Base-by-base conservation (phyloP, 2,329 filamentous ascomycete genomes). In the Canariomyces notabilis region DNA sequence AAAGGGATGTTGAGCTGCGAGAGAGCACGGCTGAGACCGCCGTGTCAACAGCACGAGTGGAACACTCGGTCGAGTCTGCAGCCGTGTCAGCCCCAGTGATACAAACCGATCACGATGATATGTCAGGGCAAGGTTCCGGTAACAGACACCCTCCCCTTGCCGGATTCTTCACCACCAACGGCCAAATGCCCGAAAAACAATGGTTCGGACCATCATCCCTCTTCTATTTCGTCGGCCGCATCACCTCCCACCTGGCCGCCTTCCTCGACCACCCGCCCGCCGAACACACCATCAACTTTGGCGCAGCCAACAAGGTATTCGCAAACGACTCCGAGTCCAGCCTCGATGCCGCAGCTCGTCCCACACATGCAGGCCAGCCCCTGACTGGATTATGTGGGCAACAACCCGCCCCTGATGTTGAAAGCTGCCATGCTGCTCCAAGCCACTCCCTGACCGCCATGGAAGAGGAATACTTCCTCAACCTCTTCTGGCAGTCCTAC, bases 121-220 rank as follows among this genome's bases (percentile, higher is more conserved):
- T 9, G 14, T 12, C 9, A 12, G 14, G 26, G 26, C 9, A 29
- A 29, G 26, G 26, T 9, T 8, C 9, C 14, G 26, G 8, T 21
- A 34, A 49, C 19, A 16, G n/a, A n/a, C n/a, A 41, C 14, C 15
- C 23, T 8, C 8, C 32, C 5, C 38, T 19, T 7, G 21, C 33
- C 5, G 60, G 61, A 20, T 65, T 71, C 31, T 61, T 65, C 33
- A 62, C 65, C 6, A 59, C 62, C 15, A 66, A 63, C 1, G 61
- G 66, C 0, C 58, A 63, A 4, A 63, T 63, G 1, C 62, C 61
- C 16, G 62, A 67, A 44, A 59, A 59, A 15, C 63, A 66, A 9
- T 72, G 65, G 54, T 74, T 70, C 53, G 72, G 71, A 2, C 64
- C 69, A 0, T 64, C 69, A 2, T 75, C 72, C 5, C 54, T 63